A percentile compares a stretch with the other conserved stretches of the same genome.
phyloP scores from a whole-genome alignment of 352 stramenopile species.

The Thalassiosira oceanica region DNA sequence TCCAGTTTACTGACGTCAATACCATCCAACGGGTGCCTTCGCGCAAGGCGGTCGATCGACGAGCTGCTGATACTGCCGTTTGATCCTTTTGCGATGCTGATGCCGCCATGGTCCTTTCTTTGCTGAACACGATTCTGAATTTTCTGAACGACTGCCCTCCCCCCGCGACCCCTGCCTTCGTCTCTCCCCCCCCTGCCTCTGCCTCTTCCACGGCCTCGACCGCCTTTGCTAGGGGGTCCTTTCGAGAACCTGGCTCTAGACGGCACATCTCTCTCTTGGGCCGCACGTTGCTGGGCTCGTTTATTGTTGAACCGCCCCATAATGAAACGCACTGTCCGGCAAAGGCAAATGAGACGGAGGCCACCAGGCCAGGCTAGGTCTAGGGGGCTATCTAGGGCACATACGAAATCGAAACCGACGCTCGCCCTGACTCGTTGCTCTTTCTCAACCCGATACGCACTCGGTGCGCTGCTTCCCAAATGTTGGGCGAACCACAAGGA shows the following conservation, averaged over 20 bases:
- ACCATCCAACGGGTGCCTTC: conserved; percentile 35
- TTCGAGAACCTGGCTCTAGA: conserved; percentile 63
- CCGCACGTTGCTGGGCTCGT: conserved; percentile 54
- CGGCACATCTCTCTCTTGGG: conserved; percentile 50
- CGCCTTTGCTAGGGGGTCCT: conserved; percentile 46
- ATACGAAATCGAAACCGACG: too few species aligned
- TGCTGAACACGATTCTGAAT: conserved; percentile 48
- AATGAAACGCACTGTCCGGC: too few species aligned
- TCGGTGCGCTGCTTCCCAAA: too few species aligned
- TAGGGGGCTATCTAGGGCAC: too few species aligned
- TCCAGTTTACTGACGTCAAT: conserved; percentile 72
- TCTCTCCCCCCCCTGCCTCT: conserved; percentile 7
- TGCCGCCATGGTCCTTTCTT: conserved; percentile 19
- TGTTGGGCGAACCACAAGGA: too few species aligned
- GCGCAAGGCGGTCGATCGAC: neutral
- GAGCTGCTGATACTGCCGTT: neutral
- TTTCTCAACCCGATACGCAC: too few species aligned
- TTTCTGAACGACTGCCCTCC: conserved; percentile 58
- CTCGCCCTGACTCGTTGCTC: too few species aligned
- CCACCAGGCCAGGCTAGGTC: too few species aligned
- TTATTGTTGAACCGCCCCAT: conserved; percentile 73
- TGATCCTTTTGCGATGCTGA: conserved; percentile 10
- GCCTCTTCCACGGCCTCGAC: conserved; percentile 17
- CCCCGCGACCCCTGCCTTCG: conserved; percentile 17
- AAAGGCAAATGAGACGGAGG: too few species aligned